Conservation (phyloP, 2,329 filamentous ascomycete species). For the Aspergillus transmontanensis region DNA sequence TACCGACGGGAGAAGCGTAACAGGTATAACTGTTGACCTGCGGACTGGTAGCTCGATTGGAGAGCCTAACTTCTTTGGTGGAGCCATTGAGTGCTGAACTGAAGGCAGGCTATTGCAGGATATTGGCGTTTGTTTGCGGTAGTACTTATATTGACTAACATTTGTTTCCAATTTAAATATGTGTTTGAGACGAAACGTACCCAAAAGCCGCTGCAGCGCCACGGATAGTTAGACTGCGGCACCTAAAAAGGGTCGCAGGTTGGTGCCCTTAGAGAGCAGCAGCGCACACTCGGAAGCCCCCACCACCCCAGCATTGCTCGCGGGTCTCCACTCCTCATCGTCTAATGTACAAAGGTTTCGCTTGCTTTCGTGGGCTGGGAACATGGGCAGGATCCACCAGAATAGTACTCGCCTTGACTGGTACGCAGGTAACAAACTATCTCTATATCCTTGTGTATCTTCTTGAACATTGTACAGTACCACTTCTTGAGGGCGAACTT, state of each 20-base stretch:
- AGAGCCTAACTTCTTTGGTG: conserved; percentile 5
- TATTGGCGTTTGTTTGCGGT: neutral
- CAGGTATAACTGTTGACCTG: neutral
- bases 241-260: neutral
- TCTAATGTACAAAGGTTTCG: neutral
- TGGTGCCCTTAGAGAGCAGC: neutral
- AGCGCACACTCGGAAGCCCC: neutral
- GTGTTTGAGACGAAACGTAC: neutral
- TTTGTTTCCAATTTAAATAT: neutral
- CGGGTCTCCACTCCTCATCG: neutral
- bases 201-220: neutral
- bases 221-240: neutral
- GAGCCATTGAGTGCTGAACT: neutral
- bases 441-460: neutral
- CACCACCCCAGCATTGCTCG: neutral
- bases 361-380: neutral
- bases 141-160: neutral
- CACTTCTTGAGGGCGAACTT: neutral
- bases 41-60: conserved; percentile 1
- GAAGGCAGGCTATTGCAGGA: neutral
- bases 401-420: neutral
- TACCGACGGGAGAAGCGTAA: neutral
- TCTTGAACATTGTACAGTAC: neutral
- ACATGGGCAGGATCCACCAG: neutral
- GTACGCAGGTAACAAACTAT: neutral